Base-by-base conservation (phyloP, 2,329 filamentous ascomycete genomes). In the Fusarium sp. region DNA sequence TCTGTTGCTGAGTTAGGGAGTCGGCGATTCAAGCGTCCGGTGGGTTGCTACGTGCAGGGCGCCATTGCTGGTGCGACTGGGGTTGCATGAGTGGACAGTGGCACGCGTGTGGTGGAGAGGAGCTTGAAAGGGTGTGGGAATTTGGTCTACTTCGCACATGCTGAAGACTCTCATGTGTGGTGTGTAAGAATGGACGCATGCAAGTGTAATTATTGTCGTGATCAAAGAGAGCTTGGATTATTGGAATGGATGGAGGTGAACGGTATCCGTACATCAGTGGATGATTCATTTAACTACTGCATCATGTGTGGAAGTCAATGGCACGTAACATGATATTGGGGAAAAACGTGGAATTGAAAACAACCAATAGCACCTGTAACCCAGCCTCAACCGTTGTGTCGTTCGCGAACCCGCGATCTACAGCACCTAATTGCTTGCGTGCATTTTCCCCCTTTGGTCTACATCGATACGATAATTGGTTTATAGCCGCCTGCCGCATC, bases 1-100 rank as follows among this genome's bases (percentile, higher is more conserved):
- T 70, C 59, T 65, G 69, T 73, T 73, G 69, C 71, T 73, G 62
- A 72, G 71, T 73, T 73, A 56, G 71, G 71, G 70, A 72, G 70
- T 71, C 62, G 52, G 53, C 57, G 64, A 69, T 73, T 73, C 62
- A 66, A 65, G 62, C 53, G 53, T 62, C 56, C 42, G 57, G 69
- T 68, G 66, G 60, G 58, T 62, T 58, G 60, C 62, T 66, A 53
- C 57, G 60, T 68, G 58, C 62, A 68, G 65, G 56, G 60, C 65
- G 61, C 65, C 65, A 68, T 68, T 66, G 65, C 65, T 68, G 65
- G 65, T 68, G 65, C 65, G 65, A 68, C 65, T 65, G 44, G 61
- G 65, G 62, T 68, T 68, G 52, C 65, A 56, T 66, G 65, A 69
- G 65, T 68, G 56, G 61, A 61, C 56, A 54, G 65, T 69, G 60